Base-by-base conservation (phyloP, 805 yeast genomes). In the Scheffersomyces ergatensis region DNA sequence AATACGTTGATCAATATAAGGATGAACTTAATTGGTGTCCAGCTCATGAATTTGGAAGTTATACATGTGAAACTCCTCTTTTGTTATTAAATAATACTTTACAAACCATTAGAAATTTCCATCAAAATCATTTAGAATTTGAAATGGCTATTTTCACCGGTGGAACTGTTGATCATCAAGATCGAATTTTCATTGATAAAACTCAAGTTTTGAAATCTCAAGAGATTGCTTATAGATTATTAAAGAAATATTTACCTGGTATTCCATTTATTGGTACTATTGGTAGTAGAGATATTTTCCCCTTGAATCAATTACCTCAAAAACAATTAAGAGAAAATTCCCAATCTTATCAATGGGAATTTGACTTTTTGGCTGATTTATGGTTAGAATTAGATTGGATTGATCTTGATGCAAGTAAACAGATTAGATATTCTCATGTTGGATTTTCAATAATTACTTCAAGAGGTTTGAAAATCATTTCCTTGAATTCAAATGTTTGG, bases 281-380 rank as follows among this genome's bases (percentile, higher is more conserved):
- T 51, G 89, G 89, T 20, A 82, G 81, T 57, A 89, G 84, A 59
- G 89, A 83, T 53, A 76, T 82, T 23, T 83, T 74, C 67, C 89
- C 90, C 14, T 79, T 82, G 50, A 85, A 83, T 27, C 87, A 83
- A 56, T 59, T 82, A 43, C 84, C 87, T 2, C 84, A 82, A 42
- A 35, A 55, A 40, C 65, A 65, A 13, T 54, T 57, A 20, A 50
- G 53, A 19, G 55, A 57, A 21, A 51, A 55, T 45, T 53, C 58
- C 42, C 50, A 48, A 30, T 37, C 58, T 23, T 68, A 67, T 51
- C 62, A 64, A 46, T 66, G 69, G 65, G 67, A 68, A 48, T 61
- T 57, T 35, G 69, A 66, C 12, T 52, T 66, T 34, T 54, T 68
- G 60, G 51, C 62, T 20, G 64, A 63, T 37, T 48, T 67, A 33